These are phyloP conservation scores for Capsicum rhomboideum DNA, from an alignment of 257 asterid species.

Conservation along the genomic window DNA sequence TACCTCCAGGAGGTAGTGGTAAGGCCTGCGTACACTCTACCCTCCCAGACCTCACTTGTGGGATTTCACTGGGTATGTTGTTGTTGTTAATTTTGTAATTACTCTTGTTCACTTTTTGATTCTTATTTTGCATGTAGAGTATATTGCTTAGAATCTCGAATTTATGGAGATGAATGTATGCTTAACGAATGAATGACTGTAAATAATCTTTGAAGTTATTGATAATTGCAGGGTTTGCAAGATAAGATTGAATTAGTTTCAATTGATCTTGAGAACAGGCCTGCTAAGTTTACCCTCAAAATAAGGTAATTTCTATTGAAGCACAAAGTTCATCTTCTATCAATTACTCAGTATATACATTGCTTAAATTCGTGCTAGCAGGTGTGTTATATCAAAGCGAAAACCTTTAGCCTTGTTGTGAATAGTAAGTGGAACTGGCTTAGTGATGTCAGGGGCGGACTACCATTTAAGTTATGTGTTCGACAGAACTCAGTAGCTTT, in stretches of 20 bases:
- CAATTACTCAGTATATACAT: too few relatives aligned
- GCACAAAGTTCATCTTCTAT: not conserved
- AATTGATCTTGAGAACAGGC: constrained; percentile 44
- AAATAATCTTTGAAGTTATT: not conserved
- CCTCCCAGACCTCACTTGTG: too few relatives aligned
- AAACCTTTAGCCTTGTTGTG: not conserved
- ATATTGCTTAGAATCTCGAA: too few relatives aligned
- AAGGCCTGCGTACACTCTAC: too few relatives aligned
- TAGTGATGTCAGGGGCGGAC: not conserved
- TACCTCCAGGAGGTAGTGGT: too few relatives aligned
- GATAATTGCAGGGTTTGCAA: constrained; percentile 36
- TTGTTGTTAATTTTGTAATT: not conserved
- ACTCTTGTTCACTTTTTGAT: too few relatives aligned
- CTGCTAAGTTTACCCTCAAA: constrained; percentile 44
- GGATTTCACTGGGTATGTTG: too few relatives aligned
- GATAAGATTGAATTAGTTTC: constrained; percentile 42
- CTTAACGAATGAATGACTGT: too few relatives aligned
- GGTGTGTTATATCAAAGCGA: not conserved
- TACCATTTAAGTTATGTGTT: not conserved
- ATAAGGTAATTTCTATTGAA: constrained; percentile 27
- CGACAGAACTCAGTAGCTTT: not conserved
- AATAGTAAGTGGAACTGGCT: not conserved
- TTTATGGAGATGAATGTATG: too few relatives aligned
- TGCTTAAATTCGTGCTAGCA: too few relatives aligned
- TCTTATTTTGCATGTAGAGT: too few relatives aligned